Base-by-base conservation (phyloP, 2,329 filamentous ascomycete species). In the Ophiostoma ips region DNA sequence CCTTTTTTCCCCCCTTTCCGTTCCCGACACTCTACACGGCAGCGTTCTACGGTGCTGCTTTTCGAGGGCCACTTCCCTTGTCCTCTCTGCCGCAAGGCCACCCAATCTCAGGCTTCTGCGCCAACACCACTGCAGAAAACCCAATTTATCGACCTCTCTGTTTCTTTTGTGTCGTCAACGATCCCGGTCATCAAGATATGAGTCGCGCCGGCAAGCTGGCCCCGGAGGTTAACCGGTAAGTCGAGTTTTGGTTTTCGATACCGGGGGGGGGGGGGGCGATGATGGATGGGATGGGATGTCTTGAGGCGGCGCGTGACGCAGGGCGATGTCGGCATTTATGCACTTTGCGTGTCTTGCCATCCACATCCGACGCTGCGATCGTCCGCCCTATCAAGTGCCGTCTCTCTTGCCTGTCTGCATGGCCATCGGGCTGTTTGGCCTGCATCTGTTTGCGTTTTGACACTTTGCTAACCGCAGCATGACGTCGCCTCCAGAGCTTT, bases 161-260 rank as follows among this genome's bases (percentile, higher is more conserved):
- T 28, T 28, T 28, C 46, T 31, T 30, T 21, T 46, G 35, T 37
- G 34, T 43, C 18, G 38, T 48, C 31, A 45, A 47, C 21, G 46
- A 21, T 33, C 13, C 40, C 53, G 49, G 52, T 63, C 67, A 70
- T 71, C 76, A 80, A 88, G 84, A 81, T 82, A 94, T 94, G 87
- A 94, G 83, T 87, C 84, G 87, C 74, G 82, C 81, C 75, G 84
- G 83, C 73, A 96, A 95, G 81, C 84, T 96, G 78, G 89, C 89
- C 74, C 89, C 92, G 72, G 92, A 98, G 85, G 89, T 95, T 75
- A 96, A 96, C 77, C 84, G 88, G 88, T 94, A 73, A 40, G 55
- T 56, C 9, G n/a, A n/a, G n/a, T n/a, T n/a, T n/a, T n/a, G n/a
- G n/a, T n/a, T n/a, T n/a, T n/a, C n/a, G 28, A 41, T 41, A 15